Percentiles rank a stretch among this genome's conserved stretches.
Conservation (phyloP, 1,284 basidiomycete genomes). For the Earliella scabrosa region DNA sequence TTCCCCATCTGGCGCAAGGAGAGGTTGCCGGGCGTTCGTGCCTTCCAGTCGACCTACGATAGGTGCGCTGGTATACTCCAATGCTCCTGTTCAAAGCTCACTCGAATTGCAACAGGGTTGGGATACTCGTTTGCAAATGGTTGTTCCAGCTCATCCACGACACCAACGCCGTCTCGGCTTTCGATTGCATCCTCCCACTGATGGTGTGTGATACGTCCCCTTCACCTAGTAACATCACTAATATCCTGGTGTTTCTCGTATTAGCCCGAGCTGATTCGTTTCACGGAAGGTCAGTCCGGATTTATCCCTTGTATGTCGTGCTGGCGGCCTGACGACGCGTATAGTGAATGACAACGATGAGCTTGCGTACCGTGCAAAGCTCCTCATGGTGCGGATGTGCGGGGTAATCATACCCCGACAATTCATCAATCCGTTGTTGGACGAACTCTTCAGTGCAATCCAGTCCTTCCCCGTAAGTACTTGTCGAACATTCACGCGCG, state of each 20-base stretch:
- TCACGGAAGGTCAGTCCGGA: constrained; percentile 61
- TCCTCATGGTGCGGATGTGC: constrained; percentile 73
- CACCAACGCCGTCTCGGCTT: constrained; percentile 72
- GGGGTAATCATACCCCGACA: constrained; percentile 67
- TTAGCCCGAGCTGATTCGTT: constrained; percentile 73
- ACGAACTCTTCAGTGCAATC: constrained; percentile 69
- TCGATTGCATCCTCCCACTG: constrained; percentile 82
- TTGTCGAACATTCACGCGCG: background rate
- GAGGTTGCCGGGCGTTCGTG: constrained; percentile 74
- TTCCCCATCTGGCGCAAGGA: constrained; percentile 73
- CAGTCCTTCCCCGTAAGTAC: constrained; percentile 62
- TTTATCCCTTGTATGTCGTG: background rate
- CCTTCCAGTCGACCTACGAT: constrained; percentile 85
- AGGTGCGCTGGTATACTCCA: constrained; percentile 46
- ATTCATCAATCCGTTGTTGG: constrained; percentile 62
- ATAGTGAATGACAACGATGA: constrained; percentile 76
- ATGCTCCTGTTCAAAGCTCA: background rate
- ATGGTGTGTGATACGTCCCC: constrained; percentile 48
- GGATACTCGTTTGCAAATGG: constrained; percentile 75
- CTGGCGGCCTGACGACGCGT: no score
- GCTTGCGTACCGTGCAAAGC: constrained; percentile 59
- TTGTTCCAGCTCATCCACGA: constrained; percentile 75
- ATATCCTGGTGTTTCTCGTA: no score
- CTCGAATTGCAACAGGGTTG: constrained; percentile 50
- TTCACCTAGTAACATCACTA: background rate